These are phyloP conservation scores for Aureobasidium sp. DNA, from an alignment of 2,329 filamentous ascomycete species.

Conservation along the genomic window DNA sequence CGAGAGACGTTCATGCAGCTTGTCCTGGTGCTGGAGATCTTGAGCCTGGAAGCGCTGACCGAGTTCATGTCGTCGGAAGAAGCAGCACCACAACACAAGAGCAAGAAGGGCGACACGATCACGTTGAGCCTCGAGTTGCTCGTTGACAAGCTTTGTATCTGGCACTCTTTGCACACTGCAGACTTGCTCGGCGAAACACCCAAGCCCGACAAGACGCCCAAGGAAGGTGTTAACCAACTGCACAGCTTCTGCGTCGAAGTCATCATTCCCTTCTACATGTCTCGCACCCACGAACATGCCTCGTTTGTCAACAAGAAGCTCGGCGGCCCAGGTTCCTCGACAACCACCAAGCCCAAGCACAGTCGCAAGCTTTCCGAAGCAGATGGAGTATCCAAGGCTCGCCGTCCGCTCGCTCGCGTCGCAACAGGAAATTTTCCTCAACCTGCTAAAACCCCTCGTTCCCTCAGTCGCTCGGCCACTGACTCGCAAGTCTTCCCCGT, in stretches of 20 bases:
- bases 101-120: slow-evolving; percentile 58
- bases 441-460: slow-evolving; percentile 48
- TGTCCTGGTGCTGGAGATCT: slow-evolving; percentile 68
- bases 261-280: slow-evolving; percentile 71
- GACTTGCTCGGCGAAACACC: slow-evolving; percentile 21
- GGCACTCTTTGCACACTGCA: slow-evolving; percentile 65
- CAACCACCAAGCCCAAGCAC: slow-evolving; percentile 40
- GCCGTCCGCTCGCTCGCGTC: slow-evolving; percentile 53
- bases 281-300: slow-evolving; percentile 64
- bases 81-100: slow-evolving; percentile 22
- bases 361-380: slow-evolving; percentile 29
- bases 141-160: slow-evolving; percentile 72
- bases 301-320: slow-evolving; percentile 65
- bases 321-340: slow-evolving; percentile 58
- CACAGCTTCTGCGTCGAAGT: slow-evolving; percentile 74
- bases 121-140: slow-evolving; percentile 61
- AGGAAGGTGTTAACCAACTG: slow-evolving; percentile 49
- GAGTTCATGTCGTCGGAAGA: not conserved
- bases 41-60: slow-evolving; percentile 54
- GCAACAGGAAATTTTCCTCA: slow-evolving; percentile 47
- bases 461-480: slow-evolving; percentile 61
- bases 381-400: slow-evolving; percentile 21
- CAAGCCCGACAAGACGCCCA: slow-evolving; percentile 17
- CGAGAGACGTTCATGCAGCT: slow-evolving; percentile 75
- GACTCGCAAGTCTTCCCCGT: slow-evolving; percentile 45